Conservation (phyloP, 2,329 filamentous ascomycete species). For the Neoscytalidium dimidiatum region DNA sequence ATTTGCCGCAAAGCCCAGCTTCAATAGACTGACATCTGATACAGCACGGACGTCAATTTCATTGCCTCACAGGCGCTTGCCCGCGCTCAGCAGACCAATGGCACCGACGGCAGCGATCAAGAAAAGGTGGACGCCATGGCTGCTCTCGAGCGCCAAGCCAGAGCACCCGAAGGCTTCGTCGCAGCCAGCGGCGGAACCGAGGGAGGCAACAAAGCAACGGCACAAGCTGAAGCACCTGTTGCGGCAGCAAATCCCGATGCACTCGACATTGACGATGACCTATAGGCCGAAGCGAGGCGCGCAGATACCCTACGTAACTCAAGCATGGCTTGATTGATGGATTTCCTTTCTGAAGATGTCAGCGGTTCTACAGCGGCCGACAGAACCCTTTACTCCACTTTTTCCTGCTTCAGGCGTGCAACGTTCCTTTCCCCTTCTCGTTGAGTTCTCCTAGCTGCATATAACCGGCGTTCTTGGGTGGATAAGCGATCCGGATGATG, state of each 20-base stretch:
- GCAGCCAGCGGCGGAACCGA: slow-evolving; percentile 76
- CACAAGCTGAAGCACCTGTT: slow-evolving; percentile 39
- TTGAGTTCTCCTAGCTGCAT: slow-evolving; percentile 17
- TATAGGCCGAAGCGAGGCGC: slow-evolving; percentile 21
- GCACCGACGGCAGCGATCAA: slow-evolving; percentile 46
- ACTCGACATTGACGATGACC: slow-evolving; percentile 70
- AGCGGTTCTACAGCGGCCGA: slow-evolving; percentile 3
- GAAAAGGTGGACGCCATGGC: slow-evolving; percentile 80
- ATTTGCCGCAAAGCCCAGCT: neutral
- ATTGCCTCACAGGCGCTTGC: slow-evolving; percentile 95
- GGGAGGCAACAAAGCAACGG: slow-evolving; percentile 45
- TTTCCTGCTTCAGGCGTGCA: slow-evolving; percentile 8
- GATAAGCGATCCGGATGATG: slow-evolving; percentile 3
- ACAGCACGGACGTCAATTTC: slow-evolving; percentile 90
- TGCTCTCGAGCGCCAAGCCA: slow-evolving; percentile 82
- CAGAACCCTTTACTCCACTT: neutral
- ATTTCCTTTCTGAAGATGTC: slow-evolving; percentile 9
- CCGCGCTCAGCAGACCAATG: slow-evolving; percentile 66
- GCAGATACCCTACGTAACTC: slow-evolving; percentile 18
- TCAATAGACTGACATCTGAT: slow-evolving; percentile 31
- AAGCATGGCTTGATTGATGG: neutral
- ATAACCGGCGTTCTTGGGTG: slow-evolving; percentile 16
- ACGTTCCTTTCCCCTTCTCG: slow-evolving; percentile 14
- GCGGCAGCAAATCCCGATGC: slow-evolving; percentile 77
- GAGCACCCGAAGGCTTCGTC: slow-evolving; percentile 88